Percentiles rank a stretch among this genome's conserved stretches.
Evolutionary conservation across 1,284 basidiomycete species (phyloP).

Genomic region (Ustilago bromivora): DNA sequence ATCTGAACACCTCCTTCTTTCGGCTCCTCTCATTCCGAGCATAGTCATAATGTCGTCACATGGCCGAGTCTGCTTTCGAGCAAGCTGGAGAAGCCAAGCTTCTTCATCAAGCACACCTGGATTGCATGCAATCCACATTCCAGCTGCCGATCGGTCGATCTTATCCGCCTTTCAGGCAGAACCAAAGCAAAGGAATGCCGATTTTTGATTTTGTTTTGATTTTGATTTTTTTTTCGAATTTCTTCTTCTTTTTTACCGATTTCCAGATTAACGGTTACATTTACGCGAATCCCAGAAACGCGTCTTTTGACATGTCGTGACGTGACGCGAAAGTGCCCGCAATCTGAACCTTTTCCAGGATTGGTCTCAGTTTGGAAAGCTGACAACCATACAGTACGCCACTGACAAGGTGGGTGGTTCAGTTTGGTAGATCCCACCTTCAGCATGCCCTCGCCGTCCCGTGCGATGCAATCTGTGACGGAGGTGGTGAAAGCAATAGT

Average conservation of each 20-base stretch:
- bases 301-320: constrained; percentile 35
- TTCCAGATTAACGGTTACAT: constrained; percentile 5
- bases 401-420: background rate
- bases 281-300: constrained; percentile 30
- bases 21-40: background rate
- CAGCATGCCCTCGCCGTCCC: background rate
- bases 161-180: background rate
- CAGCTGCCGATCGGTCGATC: constrained; percentile 10
- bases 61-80: background rate
- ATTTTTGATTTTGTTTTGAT: background rate
- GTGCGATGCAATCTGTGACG: background rate
- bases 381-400: background rate
- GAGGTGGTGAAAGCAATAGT: background rate
- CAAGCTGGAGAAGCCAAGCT: background rate
- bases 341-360: background rate
- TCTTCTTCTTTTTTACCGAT: background rate
- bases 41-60: background rate
- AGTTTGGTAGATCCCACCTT: constrained; percentile 1
- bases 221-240: no score
- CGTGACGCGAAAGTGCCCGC: constrained; percentile 29
- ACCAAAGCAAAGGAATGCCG: background rate
- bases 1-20: constrained; percentile 2
- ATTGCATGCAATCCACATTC: constrained; percentile 1
- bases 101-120: background rate
- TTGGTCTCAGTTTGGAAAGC: background rate